Base-by-base conservation (phyloP, 371 early-diverging fungal species). In the Rhizomucor pusillus region DNA sequence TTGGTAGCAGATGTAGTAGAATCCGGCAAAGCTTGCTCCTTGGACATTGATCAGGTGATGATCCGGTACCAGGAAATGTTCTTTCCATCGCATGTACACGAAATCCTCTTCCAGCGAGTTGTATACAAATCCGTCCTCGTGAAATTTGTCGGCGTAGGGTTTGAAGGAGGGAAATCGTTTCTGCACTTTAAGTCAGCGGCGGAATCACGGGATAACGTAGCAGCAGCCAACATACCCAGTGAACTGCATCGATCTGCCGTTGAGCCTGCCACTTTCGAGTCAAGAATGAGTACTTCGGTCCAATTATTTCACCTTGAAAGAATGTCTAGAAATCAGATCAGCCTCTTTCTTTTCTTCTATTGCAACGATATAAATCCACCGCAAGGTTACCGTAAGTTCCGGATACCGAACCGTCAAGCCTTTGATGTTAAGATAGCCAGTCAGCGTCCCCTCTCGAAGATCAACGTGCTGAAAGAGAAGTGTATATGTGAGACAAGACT, bases 31-130 rank as follows among this genome's bases (percentile, higher is more conserved):
- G 62, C 88, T 88, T 1, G 97, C 97, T 4, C 98, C 98, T 49
- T 82, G 69, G 54, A 97, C 90, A 20, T 80, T 76, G 59, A 79
- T 83, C 37, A 96, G 86, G 50, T 77, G 80, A 71, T 96, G 95
- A 77, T 97, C 93, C 41, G 98, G 97, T 1, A 96, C 93, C 44
- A 97, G 68, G 66, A 96, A 97, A 55, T 87, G 90, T 61, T 97
- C 98, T 81, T 94, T 97, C 96, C 96, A 95, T 22, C 97, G 82
- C 97, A 97, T 97, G 66, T 91, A 97, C 23, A 97, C 69, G 52
- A 81, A 81, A 53, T 93, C 90, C 43, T 73, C 73, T 59, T 82
- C 78, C 33, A 66, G 53, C 52, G 83, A 86, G 68, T 91, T 86
- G 63, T 86, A 88, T 19, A 65, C 62, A 66, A 86, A 86, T 16